A percentile compares a stretch with the other conserved stretches of the same genome.
Conservation (phyloP, 768 basidiomycete species). For the Suillus subaureus region DNA sequence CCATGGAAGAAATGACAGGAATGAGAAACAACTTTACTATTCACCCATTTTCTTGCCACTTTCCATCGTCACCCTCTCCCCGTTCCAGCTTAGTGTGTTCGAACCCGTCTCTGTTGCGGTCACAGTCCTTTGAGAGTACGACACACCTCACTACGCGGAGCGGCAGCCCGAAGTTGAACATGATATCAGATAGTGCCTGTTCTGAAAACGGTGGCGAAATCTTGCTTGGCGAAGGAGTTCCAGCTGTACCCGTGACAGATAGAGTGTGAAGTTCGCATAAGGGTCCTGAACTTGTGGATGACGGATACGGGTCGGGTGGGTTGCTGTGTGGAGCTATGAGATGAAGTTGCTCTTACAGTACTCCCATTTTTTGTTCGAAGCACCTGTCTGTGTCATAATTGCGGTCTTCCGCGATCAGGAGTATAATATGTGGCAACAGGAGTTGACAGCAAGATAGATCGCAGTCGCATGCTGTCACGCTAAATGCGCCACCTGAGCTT, state of each 20-base stretch:
- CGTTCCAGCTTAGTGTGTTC: constrained; percentile 9
- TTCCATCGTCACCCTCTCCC: constrained; percentile 5
- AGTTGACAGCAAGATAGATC: background rate
- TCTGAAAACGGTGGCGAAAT: background rate
- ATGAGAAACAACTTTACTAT: background rate
- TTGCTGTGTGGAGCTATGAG: background rate
- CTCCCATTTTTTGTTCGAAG: background rate
- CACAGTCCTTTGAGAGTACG: background rate
- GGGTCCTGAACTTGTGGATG: background rate
- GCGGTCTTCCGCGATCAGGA: background rate
- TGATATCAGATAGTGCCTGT: background rate
- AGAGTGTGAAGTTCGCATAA: background rate
- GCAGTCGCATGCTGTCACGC: background rate
- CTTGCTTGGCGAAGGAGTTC: background rate
- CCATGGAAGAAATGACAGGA: background rate
- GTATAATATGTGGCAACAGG: background rate
- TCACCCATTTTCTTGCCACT: background rate
- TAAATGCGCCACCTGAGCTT: background rate
- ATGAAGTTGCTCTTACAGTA: background rate
- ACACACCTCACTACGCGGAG: background rate
- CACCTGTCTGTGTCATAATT: background rate
- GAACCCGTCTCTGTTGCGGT: background rate
- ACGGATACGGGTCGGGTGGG: background rate
- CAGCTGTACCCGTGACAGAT: background rate
- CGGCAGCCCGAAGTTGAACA: background rate